phyloP scores from a whole-genome alignment of 495 filamentous ascomycete species.

The Penicillium coffeae region DNA sequence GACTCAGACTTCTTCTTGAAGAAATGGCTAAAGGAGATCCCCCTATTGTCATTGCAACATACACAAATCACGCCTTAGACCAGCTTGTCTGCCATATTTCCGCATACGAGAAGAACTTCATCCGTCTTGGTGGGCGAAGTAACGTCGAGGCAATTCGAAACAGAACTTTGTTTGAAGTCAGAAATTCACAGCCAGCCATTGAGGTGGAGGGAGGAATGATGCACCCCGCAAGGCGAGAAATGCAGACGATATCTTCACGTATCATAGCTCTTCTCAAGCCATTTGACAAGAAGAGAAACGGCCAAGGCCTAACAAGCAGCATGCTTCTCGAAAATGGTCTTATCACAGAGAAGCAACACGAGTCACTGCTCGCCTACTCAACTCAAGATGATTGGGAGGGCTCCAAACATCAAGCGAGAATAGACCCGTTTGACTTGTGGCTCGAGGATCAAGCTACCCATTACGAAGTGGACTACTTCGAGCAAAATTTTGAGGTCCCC shows the following conservation, averaged over 20 bases:
- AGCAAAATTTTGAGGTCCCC: slow-evolving; percentile 45
- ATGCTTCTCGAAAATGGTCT: slow-evolving; percentile 49
- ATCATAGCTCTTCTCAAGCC: slow-evolving; percentile 49
- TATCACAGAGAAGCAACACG: slow-evolving; percentile 57
- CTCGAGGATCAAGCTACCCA: slow-evolving; percentile 48
- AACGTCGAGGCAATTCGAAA: slow-evolving; percentile 62
- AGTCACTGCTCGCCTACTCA: slow-evolving; percentile 43
- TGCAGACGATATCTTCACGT: slow-evolving; percentile 41
- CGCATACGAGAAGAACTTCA: slow-evolving; percentile 58
- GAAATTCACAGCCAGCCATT: slow-evolving; percentile 22
- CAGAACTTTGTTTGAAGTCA: slow-evolving; percentile 62
- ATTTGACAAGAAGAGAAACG: slow-evolving; percentile 30
- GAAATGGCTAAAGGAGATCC: slow-evolving; percentile 59
- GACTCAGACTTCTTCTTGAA: slow-evolving; percentile 62
- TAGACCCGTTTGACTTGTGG: slow-evolving; percentile 57
- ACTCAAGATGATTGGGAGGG: background rate
- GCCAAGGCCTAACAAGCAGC: slow-evolving; percentile 17
- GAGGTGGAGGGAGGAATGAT: slow-evolving; percentile 31
- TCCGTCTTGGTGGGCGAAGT: slow-evolving; percentile 77
- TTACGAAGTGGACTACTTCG: slow-evolving; percentile 34
- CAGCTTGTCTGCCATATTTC: slow-evolving; percentile 71
- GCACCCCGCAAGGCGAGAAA: slow-evolving; percentile 26
- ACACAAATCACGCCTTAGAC: slow-evolving; percentile 93
- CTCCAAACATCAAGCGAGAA: background rate
- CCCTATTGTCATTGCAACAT: slow-evolving; percentile 73